A percentile compares a stretch with the other conserved stretches of the same genome.
These are phyloP conservation scores for Omphalotus guepiniiformis DNA, from an alignment of 768 basidiomycete species.

Conservation along the genomic window DNA sequence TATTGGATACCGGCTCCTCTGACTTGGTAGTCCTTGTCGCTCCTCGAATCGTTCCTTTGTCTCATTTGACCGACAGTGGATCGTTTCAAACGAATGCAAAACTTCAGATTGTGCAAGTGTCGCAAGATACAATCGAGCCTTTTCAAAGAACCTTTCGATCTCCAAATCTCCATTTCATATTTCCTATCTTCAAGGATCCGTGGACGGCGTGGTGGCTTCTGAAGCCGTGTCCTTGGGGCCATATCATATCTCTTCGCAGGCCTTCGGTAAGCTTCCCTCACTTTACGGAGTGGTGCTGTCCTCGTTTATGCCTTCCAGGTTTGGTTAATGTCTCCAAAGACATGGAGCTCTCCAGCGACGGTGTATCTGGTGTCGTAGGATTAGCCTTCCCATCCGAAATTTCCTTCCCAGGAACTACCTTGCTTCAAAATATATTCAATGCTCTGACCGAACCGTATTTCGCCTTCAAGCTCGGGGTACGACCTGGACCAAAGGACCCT, in stretches of 20 bases:
- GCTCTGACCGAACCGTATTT: constrained; percentile 44
- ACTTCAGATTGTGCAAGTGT: constrained; percentile 42
- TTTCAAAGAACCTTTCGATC: constrained; percentile 24
- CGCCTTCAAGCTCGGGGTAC: constrained; percentile 44
- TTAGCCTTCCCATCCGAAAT: constrained; percentile 46
- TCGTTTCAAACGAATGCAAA: constrained; percentile 42
- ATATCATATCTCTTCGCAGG: constrained; percentile 43
- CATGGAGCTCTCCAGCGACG: constrained; percentile 40
- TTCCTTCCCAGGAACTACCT: constrained; percentile 42
- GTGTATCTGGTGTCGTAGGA: constrained; percentile 54
- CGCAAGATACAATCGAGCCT: constrained; percentile 32
- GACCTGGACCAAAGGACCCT: constrained; percentile 16
- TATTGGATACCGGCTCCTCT: constrained; percentile 56
- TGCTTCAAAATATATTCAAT: constrained; percentile 46
- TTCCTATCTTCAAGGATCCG: constrained; percentile 46
- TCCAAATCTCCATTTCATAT: constrained; percentile 38
- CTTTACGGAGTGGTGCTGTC: not conserved
- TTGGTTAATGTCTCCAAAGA: constrained; percentile 39
- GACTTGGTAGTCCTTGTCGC: constrained; percentile 36
- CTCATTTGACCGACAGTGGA: constrained; percentile 36
- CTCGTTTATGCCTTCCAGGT: constrained; percentile 27
- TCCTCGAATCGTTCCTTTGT: not conserved
- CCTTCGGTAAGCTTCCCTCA: constrained; percentile 33
- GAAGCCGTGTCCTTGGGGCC: constrained; percentile 44
- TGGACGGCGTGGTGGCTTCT: constrained; percentile 40